These are phyloP conservation scores for Schoenoplectus tabernaemontani DNA, from an alignment of 202 grass and related monocot species.

Conservation along the genomic window DNA sequence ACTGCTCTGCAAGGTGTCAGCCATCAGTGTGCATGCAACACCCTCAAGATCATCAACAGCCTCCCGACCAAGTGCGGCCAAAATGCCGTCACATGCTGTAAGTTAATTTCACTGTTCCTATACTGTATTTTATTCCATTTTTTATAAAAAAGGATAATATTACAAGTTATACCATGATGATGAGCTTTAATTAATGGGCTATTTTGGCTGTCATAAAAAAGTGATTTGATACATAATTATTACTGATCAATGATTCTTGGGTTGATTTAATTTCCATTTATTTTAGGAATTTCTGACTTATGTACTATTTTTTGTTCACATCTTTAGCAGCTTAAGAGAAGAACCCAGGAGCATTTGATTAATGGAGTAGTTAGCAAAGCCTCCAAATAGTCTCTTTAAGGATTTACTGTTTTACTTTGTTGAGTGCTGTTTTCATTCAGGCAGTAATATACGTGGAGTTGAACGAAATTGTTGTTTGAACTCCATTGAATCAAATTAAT, in stretches of 20 bases:
- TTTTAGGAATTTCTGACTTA: not conserved
- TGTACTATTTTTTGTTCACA: not conserved
- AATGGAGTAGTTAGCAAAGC: no score
- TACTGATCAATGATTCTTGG: no score
- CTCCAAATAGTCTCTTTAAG: not conserved
- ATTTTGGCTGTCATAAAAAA: not conserved
- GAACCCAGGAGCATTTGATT: not conserved
- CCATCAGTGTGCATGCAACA: constrained; percentile 57
- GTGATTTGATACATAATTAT: no score
- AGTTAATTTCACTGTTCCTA: not conserved
- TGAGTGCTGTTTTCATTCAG: constrained; percentile 9
- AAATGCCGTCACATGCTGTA: constrained; percentile 39
- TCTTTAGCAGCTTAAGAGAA: constrained; percentile 13
- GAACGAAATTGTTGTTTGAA: not conserved
- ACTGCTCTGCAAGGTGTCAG: constrained; percentile 42
- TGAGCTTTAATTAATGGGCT: no score
- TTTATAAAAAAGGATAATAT: not conserved
- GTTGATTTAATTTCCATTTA: no score
- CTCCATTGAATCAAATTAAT: constrained; percentile 17
- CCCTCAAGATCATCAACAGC: constrained; percentile 70
- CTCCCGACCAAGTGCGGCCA: constrained; percentile 53
- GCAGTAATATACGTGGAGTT: not conserved
- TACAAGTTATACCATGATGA: no score
- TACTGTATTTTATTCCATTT: not conserved
- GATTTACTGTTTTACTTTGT: constrained; percentile 7